Percentiles rank a stretch among this genome's conserved stretches.
These are phyloP conservation scores for Primulina tabacum DNA, from an alignment of 257 asterid species.

Conservation along the genomic window DNA sequence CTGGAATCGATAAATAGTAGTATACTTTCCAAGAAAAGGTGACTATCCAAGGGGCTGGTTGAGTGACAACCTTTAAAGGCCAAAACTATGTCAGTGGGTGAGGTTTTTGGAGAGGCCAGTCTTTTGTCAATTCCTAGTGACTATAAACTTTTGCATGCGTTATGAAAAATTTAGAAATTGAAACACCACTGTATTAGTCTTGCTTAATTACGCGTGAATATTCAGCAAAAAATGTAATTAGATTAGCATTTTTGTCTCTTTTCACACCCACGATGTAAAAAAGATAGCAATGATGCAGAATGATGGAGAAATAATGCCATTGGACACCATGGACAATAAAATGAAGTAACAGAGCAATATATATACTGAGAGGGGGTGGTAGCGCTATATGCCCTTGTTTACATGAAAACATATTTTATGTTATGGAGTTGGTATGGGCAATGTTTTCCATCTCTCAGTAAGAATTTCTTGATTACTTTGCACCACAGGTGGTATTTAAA, in stretches of 20 bases:
- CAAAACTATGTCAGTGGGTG: background rate
- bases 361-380: background rate
- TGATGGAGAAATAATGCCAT: no score
- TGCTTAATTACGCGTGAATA: background rate
- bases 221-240: background rate
- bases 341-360: background rate
- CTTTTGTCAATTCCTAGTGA: background rate
- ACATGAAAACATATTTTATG: background rate
- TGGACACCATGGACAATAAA: no score
- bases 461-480: background rate
- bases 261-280: background rate
- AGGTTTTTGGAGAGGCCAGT: background rate
- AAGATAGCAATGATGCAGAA: background rate
- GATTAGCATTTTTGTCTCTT: background rate
- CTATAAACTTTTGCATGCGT: background rate
- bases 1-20: no score
- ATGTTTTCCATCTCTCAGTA: background rate
- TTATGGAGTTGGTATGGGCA: background rate
- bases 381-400: background rate
- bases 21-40: no score
- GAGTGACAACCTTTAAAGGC: background rate
- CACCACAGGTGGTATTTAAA: background rate
- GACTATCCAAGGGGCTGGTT: background rate
- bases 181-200: background rate
- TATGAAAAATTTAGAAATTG: background rate